Conservation (phyloP, 2,329 filamentous ascomycete species). For the Fusarium staphyleae region DNA sequence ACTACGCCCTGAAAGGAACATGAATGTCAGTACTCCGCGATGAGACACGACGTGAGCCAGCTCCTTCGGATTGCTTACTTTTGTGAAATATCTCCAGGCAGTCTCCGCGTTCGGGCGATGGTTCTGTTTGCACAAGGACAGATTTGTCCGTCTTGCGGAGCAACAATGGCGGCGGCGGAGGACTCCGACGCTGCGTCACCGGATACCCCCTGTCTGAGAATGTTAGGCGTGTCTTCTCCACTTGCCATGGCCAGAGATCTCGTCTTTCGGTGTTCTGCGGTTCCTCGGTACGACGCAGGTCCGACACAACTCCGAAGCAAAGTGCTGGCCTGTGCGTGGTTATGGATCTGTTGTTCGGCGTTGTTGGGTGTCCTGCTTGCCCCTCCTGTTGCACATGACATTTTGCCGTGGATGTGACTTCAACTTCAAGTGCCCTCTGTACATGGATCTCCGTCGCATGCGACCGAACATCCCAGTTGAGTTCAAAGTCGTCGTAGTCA, state of each 20-base stretch:
- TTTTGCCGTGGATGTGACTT: conserved; percentile 24
- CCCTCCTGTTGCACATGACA: no score
- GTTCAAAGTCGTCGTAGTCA: conserved; percentile 53
- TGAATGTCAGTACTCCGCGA: no score
- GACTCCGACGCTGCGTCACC: conserved; percentile 57
- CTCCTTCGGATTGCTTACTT: conserved; percentile 7
- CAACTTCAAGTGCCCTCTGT: conserved; percentile 50
- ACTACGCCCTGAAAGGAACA: background rate
- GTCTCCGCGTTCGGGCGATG: conserved; percentile 60
- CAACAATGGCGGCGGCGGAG: conserved; percentile 63
- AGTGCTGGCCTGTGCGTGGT: conserved; percentile 53
- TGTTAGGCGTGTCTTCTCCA: conserved; percentile 65
- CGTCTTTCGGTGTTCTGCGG: conserved; percentile 10
- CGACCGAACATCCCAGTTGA: conserved; percentile 60
- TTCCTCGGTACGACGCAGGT: conserved; percentile 19
- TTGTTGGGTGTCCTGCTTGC: conserved; percentile 10
- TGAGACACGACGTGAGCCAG: no score
- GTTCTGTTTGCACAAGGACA: conserved; percentile 54
- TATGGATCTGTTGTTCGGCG: conserved; percentile 47
- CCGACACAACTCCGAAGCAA: conserved; percentile 15
- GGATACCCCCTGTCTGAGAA: conserved; percentile 63
- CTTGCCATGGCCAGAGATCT: conserved; percentile 59
- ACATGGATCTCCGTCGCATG: conserved; percentile 55
- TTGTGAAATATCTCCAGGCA: conserved; percentile 49
- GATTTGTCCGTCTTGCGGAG: conserved; percentile 53